phyloP scores from a whole-genome alignment of 108 stramenopile genomes.

The Seminavis robusta region DNA sequence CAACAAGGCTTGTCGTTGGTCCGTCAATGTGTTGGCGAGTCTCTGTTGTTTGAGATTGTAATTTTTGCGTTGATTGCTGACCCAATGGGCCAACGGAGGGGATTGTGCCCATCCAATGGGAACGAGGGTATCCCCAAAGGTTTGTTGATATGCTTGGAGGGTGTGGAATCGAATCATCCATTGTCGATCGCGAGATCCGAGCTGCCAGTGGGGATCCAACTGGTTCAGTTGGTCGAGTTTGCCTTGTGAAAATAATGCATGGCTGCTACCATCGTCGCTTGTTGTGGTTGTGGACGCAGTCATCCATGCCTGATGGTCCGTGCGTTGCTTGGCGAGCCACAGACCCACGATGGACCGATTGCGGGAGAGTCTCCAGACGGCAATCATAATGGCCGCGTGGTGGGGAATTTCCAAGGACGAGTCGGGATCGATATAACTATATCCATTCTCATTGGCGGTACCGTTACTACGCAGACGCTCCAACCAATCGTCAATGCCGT shows the following conservation, averaged over 20 bases:
- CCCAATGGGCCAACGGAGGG: slow-evolving; percentile 52
- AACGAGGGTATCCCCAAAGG: slow-evolving; percentile 43
- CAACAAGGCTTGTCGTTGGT: slow-evolving; percentile 32
- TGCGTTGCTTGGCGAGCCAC: background rate
- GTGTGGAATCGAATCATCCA: slow-evolving; percentile 52
- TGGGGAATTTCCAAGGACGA: background rate
- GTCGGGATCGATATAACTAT: background rate
- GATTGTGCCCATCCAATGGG: slow-evolving; percentile 37
- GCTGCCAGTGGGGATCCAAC: slow-evolving; percentile 22
- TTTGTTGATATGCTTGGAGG: slow-evolving; percentile 38
- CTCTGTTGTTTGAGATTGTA: slow-evolving; percentile 34
- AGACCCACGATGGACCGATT: background rate
- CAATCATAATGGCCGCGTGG: background rate
- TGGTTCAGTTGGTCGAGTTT: slow-evolving; percentile 10
- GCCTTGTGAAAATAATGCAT: slow-evolving; percentile 3
- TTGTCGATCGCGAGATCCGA: slow-evolving; percentile 19
- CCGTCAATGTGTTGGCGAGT: slow-evolving; percentile 7
- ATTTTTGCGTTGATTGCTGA: slow-evolving; percentile 49
- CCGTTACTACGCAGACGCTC: too few species aligned
- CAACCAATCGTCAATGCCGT: too few species aligned
- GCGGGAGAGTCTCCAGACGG: background rate
- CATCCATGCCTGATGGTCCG: background rate
- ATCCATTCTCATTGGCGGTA: slow-evolving; percentile 7
- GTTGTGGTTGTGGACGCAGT: slow-evolving; percentile 8
- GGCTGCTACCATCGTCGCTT: background rate